Evolutionary conservation across 2,329 filamentous ascomycete genomes (phyloP).

Genomic region (Chrysosphaeria jannelii): DNA sequence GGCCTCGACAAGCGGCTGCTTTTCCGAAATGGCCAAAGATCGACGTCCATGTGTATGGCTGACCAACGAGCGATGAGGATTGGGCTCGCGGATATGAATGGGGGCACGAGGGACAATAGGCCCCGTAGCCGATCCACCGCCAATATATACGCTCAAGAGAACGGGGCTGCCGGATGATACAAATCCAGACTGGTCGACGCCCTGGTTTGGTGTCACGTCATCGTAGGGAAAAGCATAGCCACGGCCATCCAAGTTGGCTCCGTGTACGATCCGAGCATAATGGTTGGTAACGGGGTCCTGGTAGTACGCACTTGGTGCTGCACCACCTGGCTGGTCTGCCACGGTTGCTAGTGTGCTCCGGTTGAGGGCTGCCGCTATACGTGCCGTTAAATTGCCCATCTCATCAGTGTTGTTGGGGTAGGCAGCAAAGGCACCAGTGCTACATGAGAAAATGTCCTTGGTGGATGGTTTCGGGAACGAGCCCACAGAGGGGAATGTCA

Average conservation of each 20-base stretch:
- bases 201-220: constrained; percentile 26
- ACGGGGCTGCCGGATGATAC: constrained; percentile 24
- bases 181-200: constrained; percentile 28
- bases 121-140: constrained; percentile 3
- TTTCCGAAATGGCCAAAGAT: too few species aligned
- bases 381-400: constrained; percentile 34
- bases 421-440: constrained; percentile 22
- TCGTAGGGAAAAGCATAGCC: constrained; percentile 48
- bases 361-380: constrained; percentile 50
- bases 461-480: constrained; percentile 16
- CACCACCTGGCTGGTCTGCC: constrained; percentile 19
- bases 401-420: constrained; percentile 13
- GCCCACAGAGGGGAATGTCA: constrained; percentile 12
- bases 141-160: constrained; percentile 7
- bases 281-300: constrained; percentile 26
- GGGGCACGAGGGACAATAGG: too few species aligned
- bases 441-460: constrained; percentile 20
- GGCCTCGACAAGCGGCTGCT: too few species aligned
- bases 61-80: constrained; percentile 3
- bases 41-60: too few species aligned
- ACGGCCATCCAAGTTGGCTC: constrained; percentile 21
- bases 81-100: constrained; percentile 4
- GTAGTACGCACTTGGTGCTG: constrained; percentile 26
- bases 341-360: constrained; percentile 32
- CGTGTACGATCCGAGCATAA: constrained; percentile 34